Evolutionary conservation across 1,139 yeast species (phyloP).

Genomic region (Zygoascus meyerae): DNA sequence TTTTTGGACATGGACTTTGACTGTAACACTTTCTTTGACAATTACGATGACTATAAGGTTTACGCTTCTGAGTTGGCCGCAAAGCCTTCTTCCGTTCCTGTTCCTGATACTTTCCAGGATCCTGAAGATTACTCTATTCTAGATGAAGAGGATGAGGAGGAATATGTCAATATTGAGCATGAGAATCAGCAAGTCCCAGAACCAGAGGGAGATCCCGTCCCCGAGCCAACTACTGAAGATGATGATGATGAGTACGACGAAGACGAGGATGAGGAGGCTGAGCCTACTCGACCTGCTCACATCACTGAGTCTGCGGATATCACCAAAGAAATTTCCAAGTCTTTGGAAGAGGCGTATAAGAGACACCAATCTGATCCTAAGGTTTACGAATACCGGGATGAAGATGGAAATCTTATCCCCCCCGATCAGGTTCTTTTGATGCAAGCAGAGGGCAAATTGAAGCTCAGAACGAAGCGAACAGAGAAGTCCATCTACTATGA

Average conservation of each 20-base stretch:
- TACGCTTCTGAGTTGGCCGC: conserved; percentile 11
- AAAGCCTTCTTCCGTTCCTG: not conserved
- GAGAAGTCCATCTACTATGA: not conserved
- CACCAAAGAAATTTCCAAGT: not conserved
- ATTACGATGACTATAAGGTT: conserved; percentile 26
- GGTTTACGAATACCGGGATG: conserved; percentile 6
- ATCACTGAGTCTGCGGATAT: not conserved
- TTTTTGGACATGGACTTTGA: conserved; percentile 68
- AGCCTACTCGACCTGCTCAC: not conserved
- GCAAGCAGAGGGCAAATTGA: conserved; percentile 3
- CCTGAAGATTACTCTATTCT: not conserved
- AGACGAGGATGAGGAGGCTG: not conserved
- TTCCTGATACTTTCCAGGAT: not conserved
- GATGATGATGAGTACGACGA: conserved; percentile 10
- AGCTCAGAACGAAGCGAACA: not conserved
- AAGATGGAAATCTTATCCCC: conserved; percentile 10
- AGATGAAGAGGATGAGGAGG: conserved; percentile 1
- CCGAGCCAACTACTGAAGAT: conserved; percentile 10
- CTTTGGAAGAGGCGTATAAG: not conserved
- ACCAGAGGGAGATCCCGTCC: conserved; percentile 6
- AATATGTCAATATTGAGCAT: conserved; percentile 5
- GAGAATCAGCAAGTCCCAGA: conserved; percentile 9
- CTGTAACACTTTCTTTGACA: conserved; percentile 53
- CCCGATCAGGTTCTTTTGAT: not conserved
- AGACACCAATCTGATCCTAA: not conserved